Base-by-base conservation (phyloP, 176 grass and related monocot species). In the Pontederia paniculata region DNA sequence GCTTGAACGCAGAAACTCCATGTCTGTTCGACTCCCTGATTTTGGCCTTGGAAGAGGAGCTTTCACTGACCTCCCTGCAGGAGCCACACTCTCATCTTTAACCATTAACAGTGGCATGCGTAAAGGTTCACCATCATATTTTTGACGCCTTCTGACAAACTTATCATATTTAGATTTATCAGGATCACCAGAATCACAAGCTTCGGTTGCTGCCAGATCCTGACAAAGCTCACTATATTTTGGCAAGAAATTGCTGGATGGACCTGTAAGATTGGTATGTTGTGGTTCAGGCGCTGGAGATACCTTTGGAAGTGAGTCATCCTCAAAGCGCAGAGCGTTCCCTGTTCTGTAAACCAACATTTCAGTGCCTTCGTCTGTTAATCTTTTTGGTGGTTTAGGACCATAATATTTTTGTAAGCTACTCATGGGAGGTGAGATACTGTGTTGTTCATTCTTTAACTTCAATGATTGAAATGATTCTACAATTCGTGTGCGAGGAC, bases 361-460 rank as follows among this genome's bases (percentile, higher is more conserved):
- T 67, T 96, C 85, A 13, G 90, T 86, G 44, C 82, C 70, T 49
- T 66, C 55, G 17, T 9, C 7, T 55, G 43, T 22, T n/a, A 49
- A 67, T 20, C 48, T 44, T 70, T 76, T 48, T 11, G 65, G 42
- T 14, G 62, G 50, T 62, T 56, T 68, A 17, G 90, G 74, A n/a
- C 74, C 80, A 12, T 90, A 88, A 65, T 84, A 87, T 76, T 77
- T 70, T 71, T 81, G 80, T 19, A 88, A 73, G 55, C 48, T 81
- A 67, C 71, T 76, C 83, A 90, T 97, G 57, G 82, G 79, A 21
- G 81, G 65, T 16, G 91, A 90, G 8, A 50, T 70, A 12, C 13
- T 68, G 22, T 73, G 77, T 1, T 69, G 47, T 37, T 16, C 43
- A 65, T 60, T 65, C 7, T 66, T 77, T 20, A 56, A 44, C 48